A percentile compares a stretch with the other conserved stretches of the same genome.
phyloP scores from a whole-genome alignment of 106 monocot genomes.

The Triglochin maritima region DNA sequence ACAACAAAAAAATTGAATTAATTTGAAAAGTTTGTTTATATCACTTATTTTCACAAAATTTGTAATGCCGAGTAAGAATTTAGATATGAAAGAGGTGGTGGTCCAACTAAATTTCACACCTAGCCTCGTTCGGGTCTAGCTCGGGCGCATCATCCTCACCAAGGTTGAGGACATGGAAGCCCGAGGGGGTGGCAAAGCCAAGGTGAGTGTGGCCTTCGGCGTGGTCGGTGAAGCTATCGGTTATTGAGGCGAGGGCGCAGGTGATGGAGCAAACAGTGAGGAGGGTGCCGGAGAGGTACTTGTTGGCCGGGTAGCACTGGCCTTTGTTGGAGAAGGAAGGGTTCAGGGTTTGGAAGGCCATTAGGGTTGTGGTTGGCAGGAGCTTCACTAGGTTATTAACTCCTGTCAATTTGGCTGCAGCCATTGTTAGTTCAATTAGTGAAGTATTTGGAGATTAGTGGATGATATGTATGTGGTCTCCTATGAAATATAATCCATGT shows the following conservation, averaged over 20 bases:
- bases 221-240: slow-evolving; percentile 39
- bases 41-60: too few species aligned
- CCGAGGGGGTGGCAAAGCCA: slow-evolving; percentile 40
- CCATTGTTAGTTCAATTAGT: neutral
- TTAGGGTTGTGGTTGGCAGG: slow-evolving; percentile 56
- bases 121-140: too few species aligned
- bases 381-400: slow-evolving; percentile 54
- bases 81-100: too few species aligned
- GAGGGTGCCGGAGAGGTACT: slow-evolving; percentile 23
- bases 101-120: too few species aligned
- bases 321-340: slow-evolving; percentile 52
- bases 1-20: too few species aligned
- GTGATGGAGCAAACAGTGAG: slow-evolving; percentile 26
- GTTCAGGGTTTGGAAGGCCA: slow-evolving; percentile 52
- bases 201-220: slow-evolving; percentile 40
- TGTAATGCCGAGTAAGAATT: too few species aligned
- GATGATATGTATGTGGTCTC: neutral
- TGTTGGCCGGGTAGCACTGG: slow-evolving; percentile 25
- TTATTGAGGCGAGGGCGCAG: slow-evolving; percentile 51
- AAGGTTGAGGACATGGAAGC: slow-evolving; percentile 31
- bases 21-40: too few species aligned
- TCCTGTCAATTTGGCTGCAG: slow-evolving; percentile 22
- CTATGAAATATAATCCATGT: too few species aligned
- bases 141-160: neutral
- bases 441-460: neutral